Evolutionary conservation across 2,329 filamentous ascomycete species (phyloP).

Genomic region (Ophiocordyceps camponoti-leonardi): DNA sequence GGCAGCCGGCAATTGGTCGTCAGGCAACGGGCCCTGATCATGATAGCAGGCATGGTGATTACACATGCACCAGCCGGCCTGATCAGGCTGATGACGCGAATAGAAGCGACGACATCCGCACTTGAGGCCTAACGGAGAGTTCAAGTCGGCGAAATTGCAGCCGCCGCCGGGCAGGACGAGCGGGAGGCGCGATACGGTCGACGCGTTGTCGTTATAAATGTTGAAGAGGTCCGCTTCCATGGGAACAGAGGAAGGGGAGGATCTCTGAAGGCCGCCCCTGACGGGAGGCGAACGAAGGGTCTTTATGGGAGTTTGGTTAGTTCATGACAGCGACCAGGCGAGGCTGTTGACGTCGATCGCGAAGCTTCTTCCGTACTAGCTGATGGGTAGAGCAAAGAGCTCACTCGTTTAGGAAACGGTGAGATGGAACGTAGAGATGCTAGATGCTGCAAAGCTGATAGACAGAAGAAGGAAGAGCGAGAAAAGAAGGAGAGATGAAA

Average conservation of each 20-base stretch:
- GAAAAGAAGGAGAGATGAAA: too few relatives aligned
- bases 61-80: slow-evolving; percentile 41
- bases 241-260: slow-evolving; percentile 3
- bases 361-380: too few relatives aligned
- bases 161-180: slow-evolving; percentile 19
- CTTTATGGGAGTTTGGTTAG: too few relatives aligned
- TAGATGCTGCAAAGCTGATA: too few relatives aligned
- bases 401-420: too few relatives aligned
- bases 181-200: slow-evolving; percentile 9
- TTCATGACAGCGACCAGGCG: too few relatives aligned
- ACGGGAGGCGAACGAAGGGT: too few relatives aligned
- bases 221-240: slow-evolving; percentile 35
- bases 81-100: slow-evolving; percentile 26
- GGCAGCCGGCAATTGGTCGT: slow-evolving; percentile 7
- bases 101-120: slow-evolving; percentile 47
- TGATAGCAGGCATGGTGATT: slow-evolving; percentile 46
- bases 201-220: slow-evolving; percentile 30
- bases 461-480: too few relatives aligned
- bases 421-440: too few relatives aligned
- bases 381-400: too few relatives aligned
- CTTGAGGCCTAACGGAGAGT: slow-evolving; percentile 29
- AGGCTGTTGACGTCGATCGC: too few relatives aligned
- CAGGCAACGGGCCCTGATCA: slow-evolving; percentile 23
- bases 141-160: slow-evolving; percentile 41
- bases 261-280: too few relatives aligned